A percentile compares a stretch with the other conserved stretches of the same genome.
These are phyloP conservation scores for Acacia pycnantha DNA, from an alignment of 331 rosid genomes.

Conservation along the genomic window DNA sequence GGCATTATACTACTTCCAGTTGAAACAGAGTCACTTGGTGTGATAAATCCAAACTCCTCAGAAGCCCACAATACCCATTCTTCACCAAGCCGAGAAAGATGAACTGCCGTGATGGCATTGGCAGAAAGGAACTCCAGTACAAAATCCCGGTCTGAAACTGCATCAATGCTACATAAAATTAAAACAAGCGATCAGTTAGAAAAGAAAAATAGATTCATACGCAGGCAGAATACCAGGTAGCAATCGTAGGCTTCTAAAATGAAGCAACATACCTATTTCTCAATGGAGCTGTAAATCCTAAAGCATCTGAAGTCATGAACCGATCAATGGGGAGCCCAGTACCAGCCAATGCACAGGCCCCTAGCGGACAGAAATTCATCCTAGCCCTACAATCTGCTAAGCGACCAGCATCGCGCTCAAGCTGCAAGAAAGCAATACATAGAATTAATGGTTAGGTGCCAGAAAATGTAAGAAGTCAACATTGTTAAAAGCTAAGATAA, in stretches of 20 bases:
- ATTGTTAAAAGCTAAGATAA: neutral
- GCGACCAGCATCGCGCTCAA: slow-evolving; percentile 91
- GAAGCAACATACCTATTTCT: slow-evolving; percentile 70
- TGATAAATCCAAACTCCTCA: slow-evolving; percentile 92
- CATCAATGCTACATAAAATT: slow-evolving; percentile 68
- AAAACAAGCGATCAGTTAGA: slow-evolving; percentile 26
- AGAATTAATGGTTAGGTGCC: slow-evolving; percentile 18
- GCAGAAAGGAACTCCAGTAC: slow-evolving; percentile 86
- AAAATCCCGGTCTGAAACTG: slow-evolving; percentile 97
- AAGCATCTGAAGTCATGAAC: slow-evolving; percentile 84
- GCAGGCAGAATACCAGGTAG: slow-evolving; percentile 3
- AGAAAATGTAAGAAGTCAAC: neutral
- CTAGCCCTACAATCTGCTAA: slow-evolving; percentile 83
- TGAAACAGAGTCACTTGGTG: slow-evolving; percentile 90
- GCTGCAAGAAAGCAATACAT: slow-evolving; percentile 50
- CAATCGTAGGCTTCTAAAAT: slow-evolving; percentile 10
- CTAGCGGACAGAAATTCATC: slow-evolving; percentile 83
- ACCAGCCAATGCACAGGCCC: slow-evolving; percentile 98
- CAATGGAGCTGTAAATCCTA: slow-evolving; percentile 86
- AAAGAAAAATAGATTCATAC: slow-evolving; percentile 7
- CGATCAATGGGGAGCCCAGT: slow-evolving; percentile 97
- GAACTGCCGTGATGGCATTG: slow-evolving; percentile 87
- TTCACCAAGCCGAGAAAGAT: slow-evolving; percentile 97
- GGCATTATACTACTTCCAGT: slow-evolving; percentile 99
- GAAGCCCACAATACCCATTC: slow-evolving; percentile 99